Conservation (phyloP, 768 basidiomycete genomes). For the Russula earlei region DNA sequence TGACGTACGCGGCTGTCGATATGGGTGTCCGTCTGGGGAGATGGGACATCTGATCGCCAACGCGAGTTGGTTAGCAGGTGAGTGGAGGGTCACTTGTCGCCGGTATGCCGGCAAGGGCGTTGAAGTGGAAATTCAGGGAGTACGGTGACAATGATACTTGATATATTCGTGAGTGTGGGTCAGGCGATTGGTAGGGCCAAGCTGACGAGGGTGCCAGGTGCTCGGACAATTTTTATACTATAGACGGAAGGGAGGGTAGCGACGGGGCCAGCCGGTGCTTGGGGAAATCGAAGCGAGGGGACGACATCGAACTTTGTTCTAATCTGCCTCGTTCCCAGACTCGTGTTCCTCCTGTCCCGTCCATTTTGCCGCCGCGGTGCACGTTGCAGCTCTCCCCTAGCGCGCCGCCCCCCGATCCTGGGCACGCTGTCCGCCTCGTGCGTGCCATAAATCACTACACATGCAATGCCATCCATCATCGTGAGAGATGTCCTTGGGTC, state of each 20-base stretch:
- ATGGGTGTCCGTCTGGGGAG: conserved; percentile 61
- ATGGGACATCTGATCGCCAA: conserved; percentile 70
- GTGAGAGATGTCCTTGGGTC: conserved; percentile 22
- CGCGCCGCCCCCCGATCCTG: conserved; percentile 41
- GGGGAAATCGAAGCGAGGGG: no score
- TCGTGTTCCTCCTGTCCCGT: conserved; percentile 55
- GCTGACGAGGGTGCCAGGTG: conserved; percentile 41
- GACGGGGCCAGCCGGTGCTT: neutral
- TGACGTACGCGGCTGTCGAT: conserved; percentile 80
- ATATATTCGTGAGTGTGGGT: conserved; percentile 54
- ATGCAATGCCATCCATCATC: conserved; percentile 32
- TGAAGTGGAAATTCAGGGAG: conserved; percentile 45
- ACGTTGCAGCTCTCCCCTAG: conserved; percentile 75
- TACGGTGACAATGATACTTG: conserved; percentile 64
- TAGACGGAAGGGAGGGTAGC: conserved; percentile 28
- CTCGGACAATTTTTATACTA: conserved; percentile 83
- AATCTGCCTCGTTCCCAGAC: conserved; percentile 65
- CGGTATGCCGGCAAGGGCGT: neutral
- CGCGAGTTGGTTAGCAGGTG: conserved; percentile 87
- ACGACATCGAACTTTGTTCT: conserved; percentile 13
- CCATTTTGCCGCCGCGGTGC: conserved; percentile 50
- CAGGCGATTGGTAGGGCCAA: conserved; percentile 7
- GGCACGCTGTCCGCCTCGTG: conserved; percentile 69
- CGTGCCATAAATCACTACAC: conserved; percentile 29
- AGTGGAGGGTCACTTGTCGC: neutral